These are phyloP conservation scores for Setaria italica DNA, from an alignment of 202 grass and related monocot genomes.

Conservation along the genomic window DNA sequence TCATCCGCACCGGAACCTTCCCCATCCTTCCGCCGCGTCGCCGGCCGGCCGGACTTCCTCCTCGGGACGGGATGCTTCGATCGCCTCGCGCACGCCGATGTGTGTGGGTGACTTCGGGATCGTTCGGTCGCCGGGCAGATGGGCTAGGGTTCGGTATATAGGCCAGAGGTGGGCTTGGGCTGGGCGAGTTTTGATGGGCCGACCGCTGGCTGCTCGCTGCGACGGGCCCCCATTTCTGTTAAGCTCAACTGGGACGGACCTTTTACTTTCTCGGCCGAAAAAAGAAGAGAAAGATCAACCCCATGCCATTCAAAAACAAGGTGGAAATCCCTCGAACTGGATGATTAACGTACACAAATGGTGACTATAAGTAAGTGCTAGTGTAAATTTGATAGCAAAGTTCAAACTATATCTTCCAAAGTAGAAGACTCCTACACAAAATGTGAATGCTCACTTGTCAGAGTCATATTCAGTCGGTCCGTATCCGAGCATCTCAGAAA, in stretches of 20 bases:
- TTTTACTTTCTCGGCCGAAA: no score
- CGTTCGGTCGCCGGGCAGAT: background rate
- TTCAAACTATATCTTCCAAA: background rate
- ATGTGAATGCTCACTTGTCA: background rate
- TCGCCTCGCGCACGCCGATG: conserved; percentile 30
- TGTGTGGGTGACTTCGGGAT: conserved; percentile 15
- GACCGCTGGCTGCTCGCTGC: no score
- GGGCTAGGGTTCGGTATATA: conserved; percentile 34
- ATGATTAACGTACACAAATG: no score
- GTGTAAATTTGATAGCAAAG: no score
- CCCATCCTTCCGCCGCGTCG: conserved; percentile 61
- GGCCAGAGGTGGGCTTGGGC: background rate
- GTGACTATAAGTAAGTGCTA: no score
- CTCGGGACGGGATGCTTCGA: conserved; percentile 35
- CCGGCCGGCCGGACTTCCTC: conserved; percentile 20
- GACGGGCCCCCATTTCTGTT: no score
- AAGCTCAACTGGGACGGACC: no score
- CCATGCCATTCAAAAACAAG: no score
- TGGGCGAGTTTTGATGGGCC: background rate
- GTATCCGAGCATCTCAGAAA: background rate
- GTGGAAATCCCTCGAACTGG: no score
- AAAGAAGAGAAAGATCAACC: no score
- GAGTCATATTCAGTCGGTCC: background rate
- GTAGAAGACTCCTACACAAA: conserved; percentile 13
- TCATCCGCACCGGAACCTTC: conserved; percentile 88